These are phyloP conservation scores for Citrus glauca DNA, from an alignment of 345 rosid genomes.

Conservation along the genomic window DNA sequence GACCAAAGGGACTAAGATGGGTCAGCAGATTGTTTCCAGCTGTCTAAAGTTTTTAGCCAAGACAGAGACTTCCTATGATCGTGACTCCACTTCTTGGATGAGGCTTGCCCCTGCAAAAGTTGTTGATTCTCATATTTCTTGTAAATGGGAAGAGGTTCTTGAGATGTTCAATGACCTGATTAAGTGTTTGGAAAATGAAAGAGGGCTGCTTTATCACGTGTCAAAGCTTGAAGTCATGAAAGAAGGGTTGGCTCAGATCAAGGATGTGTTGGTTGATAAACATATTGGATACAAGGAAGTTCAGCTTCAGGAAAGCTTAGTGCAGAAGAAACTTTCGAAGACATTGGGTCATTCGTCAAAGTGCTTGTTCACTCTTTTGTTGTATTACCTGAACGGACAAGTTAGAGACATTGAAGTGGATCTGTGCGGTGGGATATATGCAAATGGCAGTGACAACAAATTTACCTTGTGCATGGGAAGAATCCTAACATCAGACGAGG, in stretches of 20 bases:
- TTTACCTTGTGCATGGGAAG: constrained; percentile 55
- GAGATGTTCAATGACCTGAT: constrained; percentile 73
- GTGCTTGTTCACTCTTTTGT: constrained; percentile 67
- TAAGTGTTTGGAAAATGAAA: constrained; percentile 41
- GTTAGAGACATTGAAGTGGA: constrained; percentile 70
- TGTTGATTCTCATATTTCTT: constrained; percentile 23
- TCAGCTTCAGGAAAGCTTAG: constrained; percentile 60
- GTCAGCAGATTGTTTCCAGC: constrained; percentile 56
- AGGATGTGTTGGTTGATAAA: constrained; percentile 59
- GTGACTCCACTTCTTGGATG: constrained; percentile 70
- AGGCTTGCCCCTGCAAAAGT: constrained; percentile 41
- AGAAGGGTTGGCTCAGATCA: constrained; percentile 75
- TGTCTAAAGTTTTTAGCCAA: constrained; percentile 62
- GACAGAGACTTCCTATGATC: constrained; percentile 30
- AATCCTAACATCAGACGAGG: constrained; percentile 58
- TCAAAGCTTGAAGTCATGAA: constrained; percentile 69
- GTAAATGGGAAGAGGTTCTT: constrained; percentile 75
- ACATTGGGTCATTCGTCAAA: constrained; percentile 64
- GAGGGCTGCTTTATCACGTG: constrained; percentile 40
- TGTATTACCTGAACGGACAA: constrained; percentile 63
- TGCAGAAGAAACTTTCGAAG: constrained; percentile 61
- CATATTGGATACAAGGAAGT: constrained; percentile 63
- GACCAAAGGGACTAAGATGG: constrained; percentile 44
- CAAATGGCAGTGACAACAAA: constrained; percentile 20
- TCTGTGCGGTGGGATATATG: constrained; percentile 52